A percentile compares a stretch with the other conserved stretches of the same genome.
Conservation (phyloP, 2,329 filamentous ascomycete genomes). For the Arthrinium phaeospermum region DNA sequence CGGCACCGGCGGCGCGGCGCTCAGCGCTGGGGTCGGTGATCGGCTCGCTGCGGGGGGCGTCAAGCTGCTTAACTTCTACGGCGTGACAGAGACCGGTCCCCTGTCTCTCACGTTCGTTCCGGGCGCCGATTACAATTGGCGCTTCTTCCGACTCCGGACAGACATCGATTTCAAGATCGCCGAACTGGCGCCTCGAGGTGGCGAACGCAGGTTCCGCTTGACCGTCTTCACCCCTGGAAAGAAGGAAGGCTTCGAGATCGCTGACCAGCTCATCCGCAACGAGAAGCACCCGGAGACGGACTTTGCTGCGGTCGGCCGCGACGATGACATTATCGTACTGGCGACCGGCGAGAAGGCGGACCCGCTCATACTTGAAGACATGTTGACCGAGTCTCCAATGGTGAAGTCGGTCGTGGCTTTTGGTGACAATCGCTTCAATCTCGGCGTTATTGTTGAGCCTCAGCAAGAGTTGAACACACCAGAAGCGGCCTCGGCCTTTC, state of each 20-base stretch:
- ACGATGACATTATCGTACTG: constrained; percentile 32
- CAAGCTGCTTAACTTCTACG: constrained; percentile 3
- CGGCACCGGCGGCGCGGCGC: neutral
- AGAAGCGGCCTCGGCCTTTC: neutral
- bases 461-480: constrained; percentile 17
- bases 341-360: constrained; percentile 34
- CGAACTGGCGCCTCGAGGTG: neutral
- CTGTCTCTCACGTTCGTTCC: neutral
- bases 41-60: neutral
- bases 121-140: neutral
- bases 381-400: constrained; percentile 26
- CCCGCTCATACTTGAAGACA: constrained; percentile 31
- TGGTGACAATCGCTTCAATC: constrained; percentile 31
- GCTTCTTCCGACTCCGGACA: neutral
- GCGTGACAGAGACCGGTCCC: constrained; percentile 1
- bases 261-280: neutral
- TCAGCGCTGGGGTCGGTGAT: neutral
- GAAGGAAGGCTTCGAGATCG: neutral
- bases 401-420: constrained; percentile 30
- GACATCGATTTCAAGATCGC: neutral
- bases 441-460: constrained; percentile 33
- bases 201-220: neutral
- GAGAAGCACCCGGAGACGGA: neutral
- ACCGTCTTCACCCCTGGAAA: neutral
- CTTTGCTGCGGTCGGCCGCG: neutral